A percentile compares a stretch with the other conserved stretches of the same genome.
phyloP scores from a whole-genome alignment of 106 monocot genomes.

The Dioscorea alata region DNA sequence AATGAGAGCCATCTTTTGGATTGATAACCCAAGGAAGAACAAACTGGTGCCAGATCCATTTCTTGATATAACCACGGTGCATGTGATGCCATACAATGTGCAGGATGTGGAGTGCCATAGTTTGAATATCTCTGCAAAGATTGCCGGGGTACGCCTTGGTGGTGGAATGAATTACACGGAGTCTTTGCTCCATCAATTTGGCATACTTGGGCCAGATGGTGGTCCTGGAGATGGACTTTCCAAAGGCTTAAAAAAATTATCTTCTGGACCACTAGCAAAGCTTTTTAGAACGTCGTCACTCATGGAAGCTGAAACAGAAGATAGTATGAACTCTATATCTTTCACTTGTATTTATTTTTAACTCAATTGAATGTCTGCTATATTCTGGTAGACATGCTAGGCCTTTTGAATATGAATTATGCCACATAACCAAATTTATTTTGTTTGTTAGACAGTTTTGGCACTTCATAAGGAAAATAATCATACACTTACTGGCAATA shows the following conservation, averaged over 20 bases:
- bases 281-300: conserved; percentile 69
- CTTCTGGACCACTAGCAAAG: conserved; percentile 84
- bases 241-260: conserved; percentile 77
- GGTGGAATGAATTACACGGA: conserved; percentile 97
- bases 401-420: too few species aligned
- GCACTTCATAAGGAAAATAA: too few species aligned
- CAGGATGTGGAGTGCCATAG: conserved; percentile 84
- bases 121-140: conserved; percentile 54
- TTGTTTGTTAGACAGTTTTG: too few species aligned
- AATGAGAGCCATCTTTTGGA: conserved; percentile 96
- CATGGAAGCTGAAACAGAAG: conserved; percentile 23
- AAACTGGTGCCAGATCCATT: conserved; percentile 37
- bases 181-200: conserved; percentile 88
- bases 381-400: too few species aligned
- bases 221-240: conserved; percentile 76
- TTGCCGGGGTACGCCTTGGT: conserved; percentile 84
- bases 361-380: background rate
- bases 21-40: conserved; percentile 33
- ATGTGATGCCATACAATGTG: conserved; percentile 81
- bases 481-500: too few species aligned
- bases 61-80: conserved; percentile 54
- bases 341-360: background rate
- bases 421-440: too few species aligned
- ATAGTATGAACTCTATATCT: conserved; percentile 19
- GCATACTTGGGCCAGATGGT: conserved; percentile 84